Percentiles rank a stretch among this genome's conserved stretches.
Conservation (phyloP, 2,329 filamentous ascomycete species). For the Hypomyces rosellus region DNA sequence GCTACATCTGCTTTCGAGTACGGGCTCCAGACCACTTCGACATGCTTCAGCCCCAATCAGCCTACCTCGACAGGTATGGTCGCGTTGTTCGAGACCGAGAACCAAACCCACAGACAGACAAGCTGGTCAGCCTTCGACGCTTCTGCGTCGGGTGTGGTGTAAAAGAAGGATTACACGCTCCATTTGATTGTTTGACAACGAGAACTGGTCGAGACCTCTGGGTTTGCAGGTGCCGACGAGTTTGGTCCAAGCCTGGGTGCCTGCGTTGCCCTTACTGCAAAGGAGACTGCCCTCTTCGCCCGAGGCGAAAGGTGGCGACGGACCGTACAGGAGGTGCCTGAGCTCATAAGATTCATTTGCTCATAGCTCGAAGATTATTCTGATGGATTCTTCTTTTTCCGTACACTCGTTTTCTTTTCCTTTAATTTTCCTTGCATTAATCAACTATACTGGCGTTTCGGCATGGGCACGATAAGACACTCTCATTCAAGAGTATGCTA, state of each 20-base stretch:
- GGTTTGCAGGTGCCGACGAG: slow-evolving; percentile 32
- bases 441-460: too few relatives aligned
- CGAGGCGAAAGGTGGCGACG: slow-evolving; percentile 23
- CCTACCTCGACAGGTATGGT: slow-evolving; percentile 27
- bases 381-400: neutral
- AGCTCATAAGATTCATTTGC: neutral
- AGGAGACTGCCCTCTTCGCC: slow-evolving; percentile 30
- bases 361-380: neutral
- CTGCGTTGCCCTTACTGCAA: slow-evolving; percentile 30
- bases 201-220: slow-evolving; percentile 33
- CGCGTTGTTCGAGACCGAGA: slow-evolving; percentile 24
- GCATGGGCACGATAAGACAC: too few relatives aligned
- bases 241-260: slow-evolving; percentile 31
- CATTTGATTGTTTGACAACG: slow-evolving; percentile 32
- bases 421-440: too few relatives aligned
- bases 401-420: too few relatives aligned
- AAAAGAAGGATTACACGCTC: slow-evolving; percentile 29
- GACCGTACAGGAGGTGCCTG: neutral
- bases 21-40: slow-evolving; percentile 34
- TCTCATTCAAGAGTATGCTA: too few relatives aligned
- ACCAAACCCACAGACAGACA: slow-evolving; percentile 21
- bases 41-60: slow-evolving; percentile 27
- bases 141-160: slow-evolving; percentile 39
- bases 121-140: slow-evolving; percentile 28
- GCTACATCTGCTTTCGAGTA: slow-evolving; percentile 37